These are phyloP conservation scores for Entomortierella chlamydospora DNA, from an alignment of 192 early-diverging fungal species.

Conservation along the genomic window DNA sequence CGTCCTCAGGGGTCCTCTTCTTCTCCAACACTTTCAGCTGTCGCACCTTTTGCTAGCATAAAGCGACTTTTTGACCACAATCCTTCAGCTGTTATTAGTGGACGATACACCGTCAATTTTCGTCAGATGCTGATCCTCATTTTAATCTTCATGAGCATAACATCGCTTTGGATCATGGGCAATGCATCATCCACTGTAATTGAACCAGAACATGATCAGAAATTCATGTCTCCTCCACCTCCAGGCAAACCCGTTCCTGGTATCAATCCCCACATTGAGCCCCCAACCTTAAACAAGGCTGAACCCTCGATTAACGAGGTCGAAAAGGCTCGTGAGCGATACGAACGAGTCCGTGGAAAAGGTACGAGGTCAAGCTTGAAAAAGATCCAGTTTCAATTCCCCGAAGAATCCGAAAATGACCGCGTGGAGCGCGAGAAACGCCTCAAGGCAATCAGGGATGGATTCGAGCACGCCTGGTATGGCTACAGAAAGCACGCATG, in stretches of 20 bases:
- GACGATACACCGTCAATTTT: constrained; percentile 46
- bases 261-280: background rate
- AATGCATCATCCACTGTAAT: background rate
- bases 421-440: constrained; percentile 43
- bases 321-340: constrained; percentile 13
- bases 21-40: constrained; percentile 1
- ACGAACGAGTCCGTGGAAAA: constrained; percentile 40
- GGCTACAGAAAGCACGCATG: constrained; percentile 84
- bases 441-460: constrained; percentile 65
- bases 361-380: constrained; percentile 14
- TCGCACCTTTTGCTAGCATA: constrained; percentile 23
- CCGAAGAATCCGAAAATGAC: constrained; percentile 17
- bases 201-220: background rate
- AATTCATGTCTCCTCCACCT: constrained; percentile 1
- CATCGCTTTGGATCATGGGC: constrained; percentile 25
- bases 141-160: constrained; percentile 17
- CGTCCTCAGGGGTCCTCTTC: constrained; percentile 3
- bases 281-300: background rate
- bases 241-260: background rate
- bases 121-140: constrained; percentile 40
- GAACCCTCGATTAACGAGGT: background rate
- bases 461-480: constrained; percentile 76
- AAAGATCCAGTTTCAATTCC: constrained; percentile 44
- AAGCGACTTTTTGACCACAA: constrained; percentile 41
- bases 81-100: constrained; percentile 39